Conservation (phyloP, 2,329 filamentous ascomycete species). For the Aspergillus tamarii region DNA sequence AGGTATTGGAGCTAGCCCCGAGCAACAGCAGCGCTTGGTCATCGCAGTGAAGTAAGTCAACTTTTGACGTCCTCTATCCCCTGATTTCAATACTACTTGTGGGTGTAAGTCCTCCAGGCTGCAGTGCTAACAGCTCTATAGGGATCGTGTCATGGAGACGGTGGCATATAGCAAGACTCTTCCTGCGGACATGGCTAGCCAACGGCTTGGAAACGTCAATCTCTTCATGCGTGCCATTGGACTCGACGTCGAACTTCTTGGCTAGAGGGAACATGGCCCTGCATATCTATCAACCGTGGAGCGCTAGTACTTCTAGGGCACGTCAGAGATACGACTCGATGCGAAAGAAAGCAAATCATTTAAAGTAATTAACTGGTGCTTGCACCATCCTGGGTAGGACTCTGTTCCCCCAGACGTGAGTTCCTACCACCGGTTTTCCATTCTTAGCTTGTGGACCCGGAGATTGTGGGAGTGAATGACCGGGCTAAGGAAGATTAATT, state of each 20-base stretch:
- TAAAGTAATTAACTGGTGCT: neutral
- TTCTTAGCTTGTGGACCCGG: conserved; percentile 1
- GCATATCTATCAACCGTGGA: neutral
- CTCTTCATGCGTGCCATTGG: conserved; percentile 98
- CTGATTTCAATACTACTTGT: conserved; percentile 14
- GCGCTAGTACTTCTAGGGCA: neutral
- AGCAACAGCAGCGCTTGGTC: conserved; percentile 93
- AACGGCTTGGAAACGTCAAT: conserved; percentile 89
- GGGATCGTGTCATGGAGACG: conserved; percentile 93
- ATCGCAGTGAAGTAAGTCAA: conserved; percentile 77
- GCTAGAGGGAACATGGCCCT: conserved; percentile 42
- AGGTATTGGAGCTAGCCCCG: conserved; percentile 87
- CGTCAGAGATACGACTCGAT: neutral
- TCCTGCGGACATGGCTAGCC: conserved; percentile 79
- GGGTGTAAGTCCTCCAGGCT: neutral
- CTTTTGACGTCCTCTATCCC: neutral
- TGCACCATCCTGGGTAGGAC: neutral
- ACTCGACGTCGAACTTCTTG: conserved; percentile 84
- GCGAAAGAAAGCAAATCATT: neutral
- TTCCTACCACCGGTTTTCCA: neutral
- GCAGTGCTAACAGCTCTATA: conserved; percentile 30
- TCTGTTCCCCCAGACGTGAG: neutral
- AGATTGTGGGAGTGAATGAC: neutral
- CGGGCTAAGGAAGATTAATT: neutral
- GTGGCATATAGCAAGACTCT: conserved; percentile 86